Base-by-base conservation (phyloP, 441 rosid genomes). In the Gossypium armourianum region DNA sequence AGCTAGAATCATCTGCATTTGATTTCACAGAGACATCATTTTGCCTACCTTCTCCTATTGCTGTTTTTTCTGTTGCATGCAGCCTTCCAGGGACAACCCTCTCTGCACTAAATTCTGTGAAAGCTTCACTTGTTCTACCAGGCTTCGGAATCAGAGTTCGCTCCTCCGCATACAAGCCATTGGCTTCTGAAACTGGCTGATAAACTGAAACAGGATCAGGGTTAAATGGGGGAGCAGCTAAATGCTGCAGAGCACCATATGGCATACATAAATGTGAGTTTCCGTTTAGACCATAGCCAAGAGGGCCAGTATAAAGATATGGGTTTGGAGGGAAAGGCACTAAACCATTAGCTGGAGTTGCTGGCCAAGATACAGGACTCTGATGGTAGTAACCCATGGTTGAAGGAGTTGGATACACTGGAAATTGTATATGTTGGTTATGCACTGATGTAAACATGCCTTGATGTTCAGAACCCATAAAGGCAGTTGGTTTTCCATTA, bases 331-430 rank as follows among this genome's bases (percentile, higher is more conserved):
- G 78, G 40, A 77, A 86, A 24, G 88, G 77, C 84, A 86, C 77
- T 65, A 89, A 77, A 53, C 90, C 96, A 75, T 81, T 86, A 55
- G 87, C 77, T 8, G 88, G 87, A 76, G 83, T 80, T 17, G 89
- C 82, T 12, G 90, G 77, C 98, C 97, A 94, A 16, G 97, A 81
- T 73, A 87, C 88, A 63, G 88, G 90, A 83, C 83, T 87, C 81
- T 90, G 94, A 81, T 84, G 92, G 75, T 86, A 91, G 86, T 90
- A 91, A 76, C 88, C 88, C 86, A 86, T 62, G 43, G 89, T 67
- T 70, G 96, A 69, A 79, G 92, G 86, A 85, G 82, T 71, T 76
- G 85, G 94, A 76, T 82, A 85, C 76, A 88, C 71, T 5, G 90
- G 81, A 81, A 78, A 85, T 52, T 83, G 90, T 77, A 80, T 53